Base-by-base conservation (phyloP, 2,329 filamentous ascomycete species). In the Chrysoporthe austroafricana region DNA sequence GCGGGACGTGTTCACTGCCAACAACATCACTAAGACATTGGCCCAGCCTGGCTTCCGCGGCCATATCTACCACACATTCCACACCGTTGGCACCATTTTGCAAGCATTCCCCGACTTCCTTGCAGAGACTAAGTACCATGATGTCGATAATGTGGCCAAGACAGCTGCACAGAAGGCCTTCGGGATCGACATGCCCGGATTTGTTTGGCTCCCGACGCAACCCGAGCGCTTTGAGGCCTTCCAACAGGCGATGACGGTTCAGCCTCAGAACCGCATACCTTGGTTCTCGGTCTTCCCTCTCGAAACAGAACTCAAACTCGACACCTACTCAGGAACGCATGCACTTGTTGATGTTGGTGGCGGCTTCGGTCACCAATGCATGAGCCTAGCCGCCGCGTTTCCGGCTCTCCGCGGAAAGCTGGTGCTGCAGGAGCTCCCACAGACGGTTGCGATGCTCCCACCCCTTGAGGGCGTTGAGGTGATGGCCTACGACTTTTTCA, bases 271-370 rank as follows among this genome's bases (percentile, higher is more conserved):
- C 6, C 68, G 70, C 11, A 63, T 66, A 8, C 70, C 72, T 7
- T 74, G 73, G 72, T 72, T 74, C 16, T 68, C 67, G 34, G 66
- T 67, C 66, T 72, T 74, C 62, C 70, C 73, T 18, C 66, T 74
- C 39, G 72, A 71, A 36, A 56, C 66, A 21, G 69, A 73, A 36
- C 39, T 67, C 0, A 67, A 73, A 39, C 34, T 66, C 0, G 46
- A 3, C 4, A 16, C 4, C 3, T 67, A 60, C n/a, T 14, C 4
- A 4, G 21, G 42, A 2, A 48, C 39, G 46, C 2, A 59, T 44
- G 67, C 59, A 1, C 21, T 69, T 6, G 60, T 69, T 4, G 67
- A 69, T 39, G 60, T 69, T 4, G 66, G 70, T 5, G 67, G 69
- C 21, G 69, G 70, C 26, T 70, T 71, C 5, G 71, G 71, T 8